Percentiles rank a stretch among this genome's conserved stretches.
Evolutionary conservation across 163 green algal species (phyloP).

Genomic region (Scenedesmus sp.): DNA sequence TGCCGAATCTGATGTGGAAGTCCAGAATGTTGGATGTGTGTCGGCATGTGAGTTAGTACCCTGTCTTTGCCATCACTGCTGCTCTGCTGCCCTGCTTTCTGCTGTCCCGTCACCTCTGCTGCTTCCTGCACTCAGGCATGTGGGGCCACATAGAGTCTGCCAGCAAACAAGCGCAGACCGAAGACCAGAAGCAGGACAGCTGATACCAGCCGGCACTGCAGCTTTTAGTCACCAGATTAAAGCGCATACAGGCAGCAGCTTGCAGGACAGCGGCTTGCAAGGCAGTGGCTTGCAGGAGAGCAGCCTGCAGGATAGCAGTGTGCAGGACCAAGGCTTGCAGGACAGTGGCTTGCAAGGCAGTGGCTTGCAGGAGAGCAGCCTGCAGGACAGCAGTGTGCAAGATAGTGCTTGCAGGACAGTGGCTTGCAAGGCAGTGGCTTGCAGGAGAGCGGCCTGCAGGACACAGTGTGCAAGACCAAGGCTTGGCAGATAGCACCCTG

Average conservation of each 20-base stretch:
- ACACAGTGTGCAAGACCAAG: no score
- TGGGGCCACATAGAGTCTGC: constrained; percentile 37
- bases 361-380: background rate
- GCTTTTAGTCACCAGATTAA: background rate
- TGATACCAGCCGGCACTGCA: background rate
- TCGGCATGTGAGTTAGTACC: background rate
- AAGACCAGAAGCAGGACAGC: constrained; percentile 24
- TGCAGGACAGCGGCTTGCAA: constrained; percentile 10
- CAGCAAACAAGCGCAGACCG: constrained; percentile 12
- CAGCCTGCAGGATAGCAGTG: background rate
- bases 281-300: background rate
- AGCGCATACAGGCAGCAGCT: background rate
- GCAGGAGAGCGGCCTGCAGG: background rate
- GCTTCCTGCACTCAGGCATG: constrained; percentile 29
- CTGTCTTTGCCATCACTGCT: background rate
- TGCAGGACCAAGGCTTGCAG: background rate
- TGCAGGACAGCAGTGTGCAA: background rate
- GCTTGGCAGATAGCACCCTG: background rate
- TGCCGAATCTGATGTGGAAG: no score
- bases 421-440: background rate
- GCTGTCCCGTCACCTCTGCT: background rate
- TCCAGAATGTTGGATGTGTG: no score
- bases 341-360: background rate
- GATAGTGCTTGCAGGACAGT: background rate
- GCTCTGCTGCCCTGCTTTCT: no score